Evolutionary conservation across 1,284 basidiomycete genomes (phyloP), one percentile per base, ranked within the genome.

Genomic region (Pyrrhoderma noxium): DNA sequence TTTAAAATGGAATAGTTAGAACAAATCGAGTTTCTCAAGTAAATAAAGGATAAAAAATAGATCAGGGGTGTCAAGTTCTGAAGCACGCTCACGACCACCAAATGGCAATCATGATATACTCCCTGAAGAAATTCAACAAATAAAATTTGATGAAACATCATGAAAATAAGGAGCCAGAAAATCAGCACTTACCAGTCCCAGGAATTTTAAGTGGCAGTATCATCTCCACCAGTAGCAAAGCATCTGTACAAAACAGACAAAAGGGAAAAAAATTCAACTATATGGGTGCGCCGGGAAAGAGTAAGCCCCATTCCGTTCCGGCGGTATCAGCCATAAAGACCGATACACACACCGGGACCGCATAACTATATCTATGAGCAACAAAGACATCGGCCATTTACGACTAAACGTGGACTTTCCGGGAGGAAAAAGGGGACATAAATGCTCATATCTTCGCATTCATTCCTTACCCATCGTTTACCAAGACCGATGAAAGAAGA

Each of bases 91-190:
- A 62, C 62, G 36, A 51, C 57, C 56, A 48, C 37, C 57, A 57
- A 54, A 55, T 53, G 62, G n/a, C n/a, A n/a, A n/a, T 57, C 63
- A 70, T 75, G 79, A 31, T 82, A 82, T 85, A 70, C 82, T 81
- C 85, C 85, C 72, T 87, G 85, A 89, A 89, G 85, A 89, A 88
- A 89, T 88, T 86, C 85, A 81, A 89, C 87, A 85, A 85, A 81
- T 69, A 69, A 66, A 59, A 60, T 5, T 31, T 31, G 5, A 60
- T 58, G 58, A 55, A 58, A 55, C 56, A 63, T 60, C 61, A 64
- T 64, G 50, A 44, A 25, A 55, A 59, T 50, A 42, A 35, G 37
- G 14, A 40, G 14, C 38, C 14, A 22, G 38, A 22, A 11, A 37
- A n/a, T 9, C 9, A 37, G 35, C 11, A 37, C 35, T 11, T 37